A percentile compares a stretch with the other conserved stretches of the same genome.
Evolutionary conservation across 78 protist species (phyloP).

Genomic region (Protostelium mycophagum): DNA sequence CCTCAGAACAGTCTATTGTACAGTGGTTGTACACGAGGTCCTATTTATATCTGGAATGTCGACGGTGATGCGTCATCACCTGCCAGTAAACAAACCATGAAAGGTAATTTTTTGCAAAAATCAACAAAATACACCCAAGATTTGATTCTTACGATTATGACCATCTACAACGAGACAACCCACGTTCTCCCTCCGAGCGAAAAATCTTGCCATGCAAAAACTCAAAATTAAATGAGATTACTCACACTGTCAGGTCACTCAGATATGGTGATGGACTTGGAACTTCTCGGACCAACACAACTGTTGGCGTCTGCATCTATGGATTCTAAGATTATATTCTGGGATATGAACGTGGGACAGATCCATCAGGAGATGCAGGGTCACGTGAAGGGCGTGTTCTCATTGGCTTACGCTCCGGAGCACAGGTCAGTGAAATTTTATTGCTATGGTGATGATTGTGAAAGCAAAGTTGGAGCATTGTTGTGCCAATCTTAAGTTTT

Average conservation of each 20-base stretch:
- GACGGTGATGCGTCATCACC: background rate
- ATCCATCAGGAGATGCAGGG: background rate
- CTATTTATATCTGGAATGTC: background rate
- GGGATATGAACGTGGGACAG: background rate
- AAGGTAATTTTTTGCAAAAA: too few relatives aligned
- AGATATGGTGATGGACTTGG: background rate
- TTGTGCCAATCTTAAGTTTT: too few relatives aligned
- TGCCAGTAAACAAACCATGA: background rate
- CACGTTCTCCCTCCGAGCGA: too few relatives aligned
- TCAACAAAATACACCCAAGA: too few relatives aligned
- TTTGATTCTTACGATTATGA: too few relatives aligned
- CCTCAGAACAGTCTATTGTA: background rate
- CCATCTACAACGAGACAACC: too few relatives aligned
- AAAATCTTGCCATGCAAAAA: background rate
- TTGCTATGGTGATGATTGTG: background rate
- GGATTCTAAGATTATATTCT: background rate
- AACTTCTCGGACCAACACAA: background rate
- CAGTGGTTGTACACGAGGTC: background rate
- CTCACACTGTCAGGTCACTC: background rate
- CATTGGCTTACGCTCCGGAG: background rate
- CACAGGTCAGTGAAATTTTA: background rate
- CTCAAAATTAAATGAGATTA: background rate
- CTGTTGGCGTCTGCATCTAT: slow-evolving; percentile 2
- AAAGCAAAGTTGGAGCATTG: too few relatives aligned
- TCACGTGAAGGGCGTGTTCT: slow-evolving; percentile 1